Evolutionary conservation across 768 basidiomycete genomes (phyloP).

Genomic region (Psilocybe cubensis): DNA sequence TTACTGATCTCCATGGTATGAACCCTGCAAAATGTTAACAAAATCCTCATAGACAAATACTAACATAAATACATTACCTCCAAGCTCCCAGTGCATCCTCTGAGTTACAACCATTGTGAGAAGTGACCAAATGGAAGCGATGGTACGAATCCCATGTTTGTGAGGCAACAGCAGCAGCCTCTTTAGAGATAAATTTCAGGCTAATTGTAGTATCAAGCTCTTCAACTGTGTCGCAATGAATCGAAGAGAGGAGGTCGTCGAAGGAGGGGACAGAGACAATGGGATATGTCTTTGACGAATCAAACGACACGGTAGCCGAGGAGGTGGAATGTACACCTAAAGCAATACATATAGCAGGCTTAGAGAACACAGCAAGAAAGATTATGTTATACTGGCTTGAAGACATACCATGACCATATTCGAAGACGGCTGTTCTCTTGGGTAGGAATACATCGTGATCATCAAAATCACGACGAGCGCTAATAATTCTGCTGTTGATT

Average conservation of each 20-base stretch:
- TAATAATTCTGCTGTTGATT: background rate
- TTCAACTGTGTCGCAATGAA: background rate
- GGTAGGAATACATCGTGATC: background rate
- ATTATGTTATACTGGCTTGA: background rate
- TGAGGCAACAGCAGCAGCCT: background rate
- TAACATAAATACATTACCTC: background rate
- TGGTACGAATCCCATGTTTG: background rate
- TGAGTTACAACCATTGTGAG: background rate
- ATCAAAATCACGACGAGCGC: background rate
- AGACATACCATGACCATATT: background rate
- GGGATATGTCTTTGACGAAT: background rate
- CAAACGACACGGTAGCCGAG: background rate
- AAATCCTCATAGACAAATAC: background rate
- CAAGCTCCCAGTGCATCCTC: slow-evolving; percentile 1
- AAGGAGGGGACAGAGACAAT: background rate
- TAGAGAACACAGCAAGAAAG: background rate
- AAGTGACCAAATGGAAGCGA: background rate
- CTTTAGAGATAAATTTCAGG: background rate
- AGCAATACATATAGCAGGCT: background rate
- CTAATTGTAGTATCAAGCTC: background rate
- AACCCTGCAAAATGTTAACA: background rate
- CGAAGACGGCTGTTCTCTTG: background rate
- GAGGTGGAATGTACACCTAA: background rate
- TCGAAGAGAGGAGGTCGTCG: background rate
- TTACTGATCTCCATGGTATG: background rate